phyloP scores from a whole-genome alignment of 768 basidiomycete genomes.

The Obba rivulosa region DNA sequence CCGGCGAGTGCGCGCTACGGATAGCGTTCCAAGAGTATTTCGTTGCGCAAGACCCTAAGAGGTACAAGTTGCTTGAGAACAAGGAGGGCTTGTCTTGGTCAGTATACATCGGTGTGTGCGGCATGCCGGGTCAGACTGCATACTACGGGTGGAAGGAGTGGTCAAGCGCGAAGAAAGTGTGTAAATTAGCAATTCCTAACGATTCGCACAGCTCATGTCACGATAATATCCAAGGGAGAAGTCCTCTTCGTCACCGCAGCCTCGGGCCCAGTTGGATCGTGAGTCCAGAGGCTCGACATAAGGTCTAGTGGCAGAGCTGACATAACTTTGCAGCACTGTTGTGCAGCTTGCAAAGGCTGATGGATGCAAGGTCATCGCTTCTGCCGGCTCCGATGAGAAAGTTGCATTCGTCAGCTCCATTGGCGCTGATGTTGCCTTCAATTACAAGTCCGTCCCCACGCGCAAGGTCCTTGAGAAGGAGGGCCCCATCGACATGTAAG shows the following conservation, averaged over 20 bases:
- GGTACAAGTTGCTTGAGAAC: constrained; percentile 30
- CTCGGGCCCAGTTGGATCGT: constrained; percentile 56
- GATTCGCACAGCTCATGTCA: background rate
- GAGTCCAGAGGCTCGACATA: constrained; percentile 25
- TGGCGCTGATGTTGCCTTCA: constrained; percentile 68
- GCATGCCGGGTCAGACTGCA: constrained; percentile 35
- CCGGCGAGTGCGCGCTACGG: too few species aligned
- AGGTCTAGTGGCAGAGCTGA: too few species aligned
- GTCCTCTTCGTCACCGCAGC: constrained; percentile 44
- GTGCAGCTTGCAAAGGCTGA: constrained; percentile 37
- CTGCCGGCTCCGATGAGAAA: constrained; percentile 68
- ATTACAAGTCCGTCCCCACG: constrained; percentile 61
- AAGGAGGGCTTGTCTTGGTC: constrained; percentile 43
- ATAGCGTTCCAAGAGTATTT: constrained; percentile 38
- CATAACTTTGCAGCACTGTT: constrained; percentile 21
- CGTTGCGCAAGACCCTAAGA: constrained; percentile 19
- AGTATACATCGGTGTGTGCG: constrained; percentile 43
- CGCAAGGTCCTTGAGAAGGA: constrained; percentile 47
- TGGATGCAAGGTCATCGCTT: constrained; percentile 60
- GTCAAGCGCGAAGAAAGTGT: constrained; percentile 35
- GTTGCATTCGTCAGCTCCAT: constrained; percentile 52
- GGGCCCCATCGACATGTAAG: constrained; percentile 51
- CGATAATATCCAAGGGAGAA: constrained; percentile 32
- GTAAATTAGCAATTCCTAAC: background rate
- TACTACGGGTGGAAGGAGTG: constrained; percentile 38